These are phyloP conservation scores for Lonicera japonica DNA, from an alignment of 129 eudicot species.

Conservation along the genomic window DNA sequence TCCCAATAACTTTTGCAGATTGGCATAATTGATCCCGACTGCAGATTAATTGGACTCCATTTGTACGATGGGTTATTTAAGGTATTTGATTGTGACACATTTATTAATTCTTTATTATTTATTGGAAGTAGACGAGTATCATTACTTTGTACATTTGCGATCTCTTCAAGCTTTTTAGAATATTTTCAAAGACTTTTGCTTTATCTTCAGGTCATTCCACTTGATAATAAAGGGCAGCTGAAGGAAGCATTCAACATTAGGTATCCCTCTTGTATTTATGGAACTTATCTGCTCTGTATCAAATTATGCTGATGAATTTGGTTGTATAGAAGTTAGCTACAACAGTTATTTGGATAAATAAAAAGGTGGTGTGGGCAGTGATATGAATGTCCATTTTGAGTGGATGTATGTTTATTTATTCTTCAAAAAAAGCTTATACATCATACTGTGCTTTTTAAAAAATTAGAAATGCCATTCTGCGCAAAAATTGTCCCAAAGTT, in stretches of 20 bases:
- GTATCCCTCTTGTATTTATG: slow-evolving; percentile 24
- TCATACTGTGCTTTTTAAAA: no score
- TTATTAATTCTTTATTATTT: neutral
- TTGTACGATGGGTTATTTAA: slow-evolving; percentile 90
- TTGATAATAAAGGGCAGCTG: slow-evolving; percentile 94
- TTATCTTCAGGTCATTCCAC: slow-evolving; percentile 75
- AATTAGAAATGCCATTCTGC: no score
- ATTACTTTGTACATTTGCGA: neutral
- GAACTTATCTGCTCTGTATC: neutral
- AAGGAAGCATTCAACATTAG: slow-evolving; percentile 98
- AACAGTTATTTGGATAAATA: neutral
- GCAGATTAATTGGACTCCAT: slow-evolving; percentile 97
- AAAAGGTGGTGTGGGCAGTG: neutral
- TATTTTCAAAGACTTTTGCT: neutral
- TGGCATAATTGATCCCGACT: slow-evolving; percentile 95
- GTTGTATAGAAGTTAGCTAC: neutral
- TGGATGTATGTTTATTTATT: no score
- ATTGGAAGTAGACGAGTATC: neutral
- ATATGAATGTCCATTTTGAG: neutral
- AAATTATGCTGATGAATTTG: neutral
- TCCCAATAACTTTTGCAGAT: slow-evolving; percentile 39
- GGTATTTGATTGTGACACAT: slow-evolving; percentile 33
- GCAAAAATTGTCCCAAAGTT: no score
- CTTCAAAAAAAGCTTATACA: no score
- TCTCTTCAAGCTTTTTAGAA: slow-evolving; percentile 2